Evolutionary conservation across 2,329 filamentous ascomycete species (phyloP), one percentile per base, ranked within the genome.

Genomic region (Apiospora aurea): DNA sequence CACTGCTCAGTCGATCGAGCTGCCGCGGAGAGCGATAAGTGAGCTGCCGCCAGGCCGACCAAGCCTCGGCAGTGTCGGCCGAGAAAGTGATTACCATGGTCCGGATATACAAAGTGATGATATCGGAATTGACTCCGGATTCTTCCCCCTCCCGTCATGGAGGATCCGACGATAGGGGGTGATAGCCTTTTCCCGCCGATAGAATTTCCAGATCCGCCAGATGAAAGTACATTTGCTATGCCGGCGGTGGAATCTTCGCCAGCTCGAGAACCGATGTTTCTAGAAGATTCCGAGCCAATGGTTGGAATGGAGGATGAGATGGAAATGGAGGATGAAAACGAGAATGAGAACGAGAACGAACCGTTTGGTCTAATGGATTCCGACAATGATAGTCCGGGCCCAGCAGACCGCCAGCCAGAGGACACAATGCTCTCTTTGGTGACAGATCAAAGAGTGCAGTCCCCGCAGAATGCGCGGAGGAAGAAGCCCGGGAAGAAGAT

Each of bases 1-100:
- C 73, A 92, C 90, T 0, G 79, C 86, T 53, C 85, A 87, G 72
- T 91, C 90, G 1, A 85, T 92, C 41, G 90, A 92, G 80, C 77
- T 91, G 68, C 87, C 89, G 10, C 84, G 90, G 41, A 82, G 90
- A 68, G 86, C 85, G 21, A 77, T 81, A 49, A 86, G 81, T 70
- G 87, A 90, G 72, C 80, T 83, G 67, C 83, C 84, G 4, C 76
- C 87, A 43, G 88, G 87, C 14, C 80, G 83, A 70, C 80, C 79
- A 38, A 85, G 83, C 76, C 80, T 90, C 74, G 88, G 85, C 0
- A 89, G 86, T 72, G 80, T 85, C 34, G 34, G 34, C 70, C 82
- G 86, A 34, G 83, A 87, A 78, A 91, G 88, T 75, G 89, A 91
- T 77, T 86, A 78, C 16, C 77, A 76, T 21, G 79, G 78, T 29